Conservation (phyloP, 1,139 yeast species). For the Geotrichum candidum region DNA sequence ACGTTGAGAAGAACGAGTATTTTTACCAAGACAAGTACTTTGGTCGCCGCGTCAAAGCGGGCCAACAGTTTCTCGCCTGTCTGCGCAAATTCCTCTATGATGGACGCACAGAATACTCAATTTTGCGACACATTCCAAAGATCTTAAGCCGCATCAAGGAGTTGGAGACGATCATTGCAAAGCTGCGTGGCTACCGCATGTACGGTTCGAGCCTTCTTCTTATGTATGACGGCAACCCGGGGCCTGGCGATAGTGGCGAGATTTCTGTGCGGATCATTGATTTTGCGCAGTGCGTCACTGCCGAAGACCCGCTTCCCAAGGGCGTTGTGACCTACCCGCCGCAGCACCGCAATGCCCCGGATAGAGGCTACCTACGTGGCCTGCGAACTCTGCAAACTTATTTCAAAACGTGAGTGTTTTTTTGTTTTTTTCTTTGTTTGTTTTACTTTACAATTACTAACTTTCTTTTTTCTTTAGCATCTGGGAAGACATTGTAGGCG, state of each 20-base stretch:
- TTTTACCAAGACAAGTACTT: slow-evolving; percentile 82
- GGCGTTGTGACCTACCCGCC: slow-evolving; percentile 62
- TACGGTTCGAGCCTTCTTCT: slow-evolving; percentile 86
- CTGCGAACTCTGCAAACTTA: slow-evolving; percentile 59
- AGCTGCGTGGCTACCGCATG: slow-evolving; percentile 72
- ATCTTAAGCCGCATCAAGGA: slow-evolving; percentile 56
- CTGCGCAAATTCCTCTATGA: slow-evolving; percentile 74
- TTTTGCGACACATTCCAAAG: slow-evolving; percentile 62
- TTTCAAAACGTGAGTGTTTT: slow-evolving; percentile 34
- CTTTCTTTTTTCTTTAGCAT: slow-evolving; percentile 16
- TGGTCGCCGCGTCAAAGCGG: slow-evolving; percentile 74
- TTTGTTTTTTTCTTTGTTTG: not conserved
- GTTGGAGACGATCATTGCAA: slow-evolving; percentile 48
- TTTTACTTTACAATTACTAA: slow-evolving; percentile 1
- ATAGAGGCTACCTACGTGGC: slow-evolving; percentile 82
- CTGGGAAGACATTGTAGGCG: slow-evolving; percentile 26
- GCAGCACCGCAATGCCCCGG: slow-evolving; percentile 54
- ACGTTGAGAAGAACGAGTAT: slow-evolving; percentile 42
- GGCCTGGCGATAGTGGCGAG: slow-evolving; percentile 21
- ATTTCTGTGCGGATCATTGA: slow-evolving; percentile 74
- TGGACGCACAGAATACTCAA: slow-evolving; percentile 53
- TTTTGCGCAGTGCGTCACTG: slow-evolving; percentile 91
- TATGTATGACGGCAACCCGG: slow-evolving; percentile 70
- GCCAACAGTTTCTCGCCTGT: slow-evolving; percentile 69
- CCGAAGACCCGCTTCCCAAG: slow-evolving; percentile 43